Conservation (phyloP, 2,329 filamentous ascomycete genomes). For the Setomelanomma holmii region DNA sequence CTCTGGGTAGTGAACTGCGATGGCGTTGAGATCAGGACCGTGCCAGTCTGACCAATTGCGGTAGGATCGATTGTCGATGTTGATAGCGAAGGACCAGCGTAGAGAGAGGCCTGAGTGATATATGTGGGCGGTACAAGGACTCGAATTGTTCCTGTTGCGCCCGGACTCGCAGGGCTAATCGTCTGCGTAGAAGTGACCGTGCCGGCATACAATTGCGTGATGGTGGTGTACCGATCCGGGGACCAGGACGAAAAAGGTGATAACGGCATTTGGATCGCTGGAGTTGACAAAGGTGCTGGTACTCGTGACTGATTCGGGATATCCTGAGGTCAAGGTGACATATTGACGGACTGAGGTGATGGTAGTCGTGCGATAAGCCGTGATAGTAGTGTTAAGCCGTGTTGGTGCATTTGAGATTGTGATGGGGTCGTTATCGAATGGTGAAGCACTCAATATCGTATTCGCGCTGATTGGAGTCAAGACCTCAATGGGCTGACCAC, state of each 20-base stretch:
- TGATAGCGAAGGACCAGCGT: neutral
- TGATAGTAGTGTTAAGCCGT: neutral
- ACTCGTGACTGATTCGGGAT: neutral
- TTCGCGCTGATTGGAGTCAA: neutral
- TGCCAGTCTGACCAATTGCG: no score
- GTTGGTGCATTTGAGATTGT: neutral
- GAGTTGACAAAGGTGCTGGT: neutral
- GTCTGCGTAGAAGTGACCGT: neutral
- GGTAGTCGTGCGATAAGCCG: neutral
- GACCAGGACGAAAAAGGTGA: no score
- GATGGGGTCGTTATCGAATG: neutral
- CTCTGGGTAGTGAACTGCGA: no score
- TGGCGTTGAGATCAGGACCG: no score
- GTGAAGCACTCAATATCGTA: neutral
- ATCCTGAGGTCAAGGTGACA: neutral
- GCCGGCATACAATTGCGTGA: neutral
- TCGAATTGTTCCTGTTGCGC: neutral
- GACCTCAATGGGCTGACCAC: neutral
- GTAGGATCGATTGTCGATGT: no score
- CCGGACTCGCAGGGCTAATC: neutral
- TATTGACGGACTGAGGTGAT: neutral
- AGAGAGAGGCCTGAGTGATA: neutral
- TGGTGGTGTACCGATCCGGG: neutral
- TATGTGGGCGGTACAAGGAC: neutral
- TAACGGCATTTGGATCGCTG: neutral